phyloP scores from a whole-genome alignment of 768 basidiomycete genomes.

The Termitomyces sp. region DNA sequence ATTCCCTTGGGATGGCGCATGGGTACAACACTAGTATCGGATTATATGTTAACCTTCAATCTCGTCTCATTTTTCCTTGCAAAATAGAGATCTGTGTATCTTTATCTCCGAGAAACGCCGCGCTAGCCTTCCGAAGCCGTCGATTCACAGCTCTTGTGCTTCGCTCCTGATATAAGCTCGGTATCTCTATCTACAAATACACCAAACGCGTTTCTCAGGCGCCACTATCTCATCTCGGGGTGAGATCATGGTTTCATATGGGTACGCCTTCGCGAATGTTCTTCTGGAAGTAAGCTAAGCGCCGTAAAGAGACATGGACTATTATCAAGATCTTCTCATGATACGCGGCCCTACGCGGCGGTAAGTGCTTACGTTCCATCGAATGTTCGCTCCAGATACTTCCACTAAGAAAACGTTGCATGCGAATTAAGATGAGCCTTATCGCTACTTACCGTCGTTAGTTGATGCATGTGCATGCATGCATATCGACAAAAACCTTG shows the following conservation, averaged over 20 bases:
- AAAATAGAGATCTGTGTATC: neutral
- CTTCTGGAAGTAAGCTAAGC: neutral
- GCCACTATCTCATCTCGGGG: neutral
- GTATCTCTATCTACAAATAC: neutral
- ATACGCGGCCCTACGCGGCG: too few relatives aligned
- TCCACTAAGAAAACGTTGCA: too few relatives aligned
- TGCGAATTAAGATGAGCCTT: too few relatives aligned
- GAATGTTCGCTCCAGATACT: too few relatives aligned
- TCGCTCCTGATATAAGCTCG: neutral
- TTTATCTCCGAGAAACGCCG: neutral
- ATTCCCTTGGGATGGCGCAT: neutral
- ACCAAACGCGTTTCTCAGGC: neutral
- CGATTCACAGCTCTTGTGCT: neutral
- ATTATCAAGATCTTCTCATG: neutral
- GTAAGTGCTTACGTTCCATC: neutral
- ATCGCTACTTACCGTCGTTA: too few relatives aligned
- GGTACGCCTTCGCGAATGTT: neutral
- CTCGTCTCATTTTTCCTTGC: neutral
- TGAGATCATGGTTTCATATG: neutral
- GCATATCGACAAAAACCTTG: too few relatives aligned
- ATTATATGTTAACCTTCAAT: neutral
- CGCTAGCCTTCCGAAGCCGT: neutral
- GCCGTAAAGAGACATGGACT: neutral
- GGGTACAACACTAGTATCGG: neutral
- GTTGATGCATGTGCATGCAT: too few relatives aligned